Evolutionary conservation across 2,329 filamentous ascomycete genomes (phyloP), one percentile per base, ranked within the genome.

Genomic region (Phoma sp.): DNA sequence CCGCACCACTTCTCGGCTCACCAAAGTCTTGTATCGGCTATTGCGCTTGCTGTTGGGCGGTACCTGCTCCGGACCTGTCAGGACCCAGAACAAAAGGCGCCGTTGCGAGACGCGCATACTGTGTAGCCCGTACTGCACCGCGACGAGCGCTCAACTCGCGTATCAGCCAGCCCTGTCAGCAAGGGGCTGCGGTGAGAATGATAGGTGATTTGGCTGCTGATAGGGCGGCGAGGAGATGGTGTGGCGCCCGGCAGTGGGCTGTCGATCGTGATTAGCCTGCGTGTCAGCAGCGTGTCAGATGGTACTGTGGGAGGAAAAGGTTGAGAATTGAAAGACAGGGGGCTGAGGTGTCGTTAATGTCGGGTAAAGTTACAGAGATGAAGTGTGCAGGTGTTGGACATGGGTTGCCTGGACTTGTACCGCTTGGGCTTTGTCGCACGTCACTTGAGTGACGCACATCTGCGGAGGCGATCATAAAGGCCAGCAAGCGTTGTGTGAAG

Each of bases 191-290:
- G 22, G 32, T 40, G 36, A 25, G 13, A 51, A n/a, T 46, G 31
- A 43, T 37, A 36, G 31, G 37, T 40, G 15, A 38, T 37, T 15
- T 47, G 24, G 43, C 25, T 31, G 52, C 47, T 55, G 52, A 55
- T 51, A 55, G 52, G 52, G 47, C 41, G 27, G 46, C 37, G 21
- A n/a, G 29, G 41, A 47, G 52, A 55, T 55, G 46, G 47, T 55
- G 52, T 55, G 52, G 52, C 52, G 52, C 41, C 32, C 52, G 41
- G 52, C 36, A 47, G 43, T 46, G 43, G 22, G 41, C n/a, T 55
- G 46, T 36, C 47, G 52, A 55, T 55, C 52, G 32, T 55, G 52
- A 55, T 55, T 51, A 55, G 47, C 37, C 45, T 46, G 32, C 43
- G 43, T 43, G 46, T 55, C 52, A 51, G 47, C 40, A 43, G 32